Conservation (phyloP, 805 yeast species). For the Kregervanrija delftensis region DNA sequence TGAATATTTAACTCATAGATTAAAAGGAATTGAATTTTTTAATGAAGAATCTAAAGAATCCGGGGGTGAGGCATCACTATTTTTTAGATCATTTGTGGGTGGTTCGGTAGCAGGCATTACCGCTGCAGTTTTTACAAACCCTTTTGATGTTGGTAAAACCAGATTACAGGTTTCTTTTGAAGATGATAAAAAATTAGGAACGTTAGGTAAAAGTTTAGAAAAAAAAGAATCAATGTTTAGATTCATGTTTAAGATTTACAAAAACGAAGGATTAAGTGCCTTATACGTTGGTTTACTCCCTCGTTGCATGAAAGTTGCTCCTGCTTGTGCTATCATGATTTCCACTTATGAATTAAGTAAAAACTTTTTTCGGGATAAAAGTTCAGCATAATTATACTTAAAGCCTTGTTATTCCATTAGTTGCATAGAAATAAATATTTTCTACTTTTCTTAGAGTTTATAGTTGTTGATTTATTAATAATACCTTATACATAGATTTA, state of each 20-base stretch:
- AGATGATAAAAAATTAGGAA: constrained; percentile 14
- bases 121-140: constrained; percentile 86
- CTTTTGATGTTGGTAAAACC: constrained; percentile 97
- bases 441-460: no score
- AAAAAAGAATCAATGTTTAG: constrained; percentile 54
- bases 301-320: constrained; percentile 85
- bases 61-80: constrained; percentile 19
- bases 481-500: no score
- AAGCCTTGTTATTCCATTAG: no score
- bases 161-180: constrained; percentile 65
- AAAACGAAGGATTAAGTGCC: constrained; percentile 72
- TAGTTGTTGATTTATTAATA: no score
- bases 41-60: constrained; percentile 13
- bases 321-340: constrained; percentile 97
- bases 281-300: constrained; percentile 86
- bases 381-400: no score
- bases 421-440: no score
- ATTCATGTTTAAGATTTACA: constrained; percentile 55
- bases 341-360: constrained; percentile 90
- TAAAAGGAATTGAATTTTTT: constrained; percentile 23
- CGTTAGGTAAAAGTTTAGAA: constrained; percentile 5
- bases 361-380: constrained; percentile 35
- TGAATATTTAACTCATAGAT: constrained; percentile 38
- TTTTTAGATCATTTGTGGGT: constrained; percentile 60
- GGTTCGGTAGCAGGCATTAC: constrained; percentile 81